phyloP scores from a whole-genome alignment of 441 rosid genomes.

The Eutrema salsugineum region DNA sequence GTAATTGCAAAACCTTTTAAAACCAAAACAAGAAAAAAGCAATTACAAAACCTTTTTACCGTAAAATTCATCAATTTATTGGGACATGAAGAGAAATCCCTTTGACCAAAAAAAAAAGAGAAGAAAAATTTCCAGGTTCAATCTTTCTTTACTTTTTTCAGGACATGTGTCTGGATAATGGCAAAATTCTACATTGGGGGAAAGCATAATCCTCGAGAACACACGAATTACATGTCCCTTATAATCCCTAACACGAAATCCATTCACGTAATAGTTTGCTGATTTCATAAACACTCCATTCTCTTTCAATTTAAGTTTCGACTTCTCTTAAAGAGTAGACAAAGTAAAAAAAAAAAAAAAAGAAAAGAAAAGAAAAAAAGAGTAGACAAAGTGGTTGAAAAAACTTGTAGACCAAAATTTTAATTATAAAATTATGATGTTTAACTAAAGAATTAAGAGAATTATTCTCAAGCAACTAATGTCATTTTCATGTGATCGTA shows the following conservation, averaged over 20 bases:
- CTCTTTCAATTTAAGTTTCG: too few species aligned
- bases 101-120: too few species aligned
- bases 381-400: too few species aligned
- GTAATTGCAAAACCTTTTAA: background rate
- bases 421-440: background rate
- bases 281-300: too few species aligned
- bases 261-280: slow-evolving; percentile 9
- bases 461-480: slow-evolving; percentile 14
- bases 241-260: slow-evolving; percentile 13
- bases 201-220: background rate
- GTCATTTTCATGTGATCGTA: slow-evolving; percentile 28
- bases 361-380: too few species aligned
- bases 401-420: background rate
- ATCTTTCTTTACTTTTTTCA: background rate
- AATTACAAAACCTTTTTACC: background rate
- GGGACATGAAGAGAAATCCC: background rate
- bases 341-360: too few species aligned
- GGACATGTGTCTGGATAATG: background rate
- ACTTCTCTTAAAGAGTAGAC: too few species aligned
- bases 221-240: slow-evolving; percentile 23
- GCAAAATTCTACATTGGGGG: background rate
- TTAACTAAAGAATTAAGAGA: slow-evolving; percentile 8
- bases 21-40: too few species aligned
- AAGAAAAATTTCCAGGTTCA: background rate
- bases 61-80: too few species aligned